These are phyloP conservation scores for Corynascus novoguineensis DNA, from an alignment of 495 filamentous ascomycete genomes.

Conservation along the genomic window DNA sequence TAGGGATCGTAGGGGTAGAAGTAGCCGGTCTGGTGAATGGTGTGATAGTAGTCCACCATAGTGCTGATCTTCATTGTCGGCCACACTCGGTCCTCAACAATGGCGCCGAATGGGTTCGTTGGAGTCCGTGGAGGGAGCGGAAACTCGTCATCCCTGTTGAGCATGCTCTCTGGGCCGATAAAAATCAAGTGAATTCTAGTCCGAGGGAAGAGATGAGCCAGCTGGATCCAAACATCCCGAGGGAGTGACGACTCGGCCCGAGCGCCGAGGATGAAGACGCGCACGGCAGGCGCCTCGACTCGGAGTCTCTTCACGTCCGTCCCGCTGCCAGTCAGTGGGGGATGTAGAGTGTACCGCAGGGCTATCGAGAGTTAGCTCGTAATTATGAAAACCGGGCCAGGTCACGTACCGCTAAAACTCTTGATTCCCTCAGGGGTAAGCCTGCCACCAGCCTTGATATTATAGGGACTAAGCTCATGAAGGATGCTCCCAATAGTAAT, in stretches of 20 bases:
- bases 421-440: conserved; percentile 84
- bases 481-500: conserved; percentile 84
- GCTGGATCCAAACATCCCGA: conserved; percentile 87
- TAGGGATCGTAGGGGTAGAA: conserved; percentile 97
- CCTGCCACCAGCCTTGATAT: conserved; percentile 60
- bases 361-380: conserved; percentile 44
- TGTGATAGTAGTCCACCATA: conserved; percentile 97
- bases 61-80: conserved; percentile 90
- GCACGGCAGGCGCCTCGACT: conserved; percentile 75
- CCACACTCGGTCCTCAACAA: conserved; percentile 83
- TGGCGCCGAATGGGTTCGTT: conserved; percentile 81
- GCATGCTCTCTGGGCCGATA: conserved; percentile 94
- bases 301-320: conserved; percentile 71
- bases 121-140: conserved; percentile 80
- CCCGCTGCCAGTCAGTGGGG: conserved; percentile 70
- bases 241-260: conserved; percentile 94
- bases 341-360: conserved; percentile 88
- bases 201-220: conserved; percentile 82
- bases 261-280: conserved; percentile 90
- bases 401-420: conserved; percentile 74
- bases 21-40: conserved; percentile 77
- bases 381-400: not conserved
- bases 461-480: conserved; percentile 91
- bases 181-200: conserved; percentile 79
- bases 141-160: conserved; percentile 81